Percentiles rank a stretch among this genome's conserved stretches.
These are phyloP conservation scores for Ascomycota sp. DNA, from an alignment of 2,329 filamentous ascomycete species.

Conservation along the genomic window DNA sequence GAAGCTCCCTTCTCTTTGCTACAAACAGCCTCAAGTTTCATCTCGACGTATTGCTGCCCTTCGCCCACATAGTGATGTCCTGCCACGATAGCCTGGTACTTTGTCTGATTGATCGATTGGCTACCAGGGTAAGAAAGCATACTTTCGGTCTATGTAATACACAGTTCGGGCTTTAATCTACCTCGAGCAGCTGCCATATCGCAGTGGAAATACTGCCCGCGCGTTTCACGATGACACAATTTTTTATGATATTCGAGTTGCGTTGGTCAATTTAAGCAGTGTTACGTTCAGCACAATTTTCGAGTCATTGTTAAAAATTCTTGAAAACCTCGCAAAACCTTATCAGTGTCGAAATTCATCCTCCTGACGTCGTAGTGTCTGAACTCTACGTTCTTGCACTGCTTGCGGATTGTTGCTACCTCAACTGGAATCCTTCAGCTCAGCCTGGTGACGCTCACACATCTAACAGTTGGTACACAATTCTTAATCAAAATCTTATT, in stretches of 20 bases:
- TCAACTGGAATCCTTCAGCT: slow-evolving; percentile 30
- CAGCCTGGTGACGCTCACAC: slow-evolving; percentile 5
- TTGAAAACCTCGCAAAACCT: slow-evolving; percentile 36
- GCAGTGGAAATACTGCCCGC: slow-evolving; percentile 2
- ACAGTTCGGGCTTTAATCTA: background rate
- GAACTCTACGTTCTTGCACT: slow-evolving; percentile 44
- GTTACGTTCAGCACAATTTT: slow-evolving; percentile 32
- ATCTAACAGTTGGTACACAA: slow-evolving; percentile 18
- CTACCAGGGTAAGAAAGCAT: too few relatives aligned
- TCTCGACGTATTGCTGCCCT: too few relatives aligned
- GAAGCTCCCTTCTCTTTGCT: too few relatives aligned
- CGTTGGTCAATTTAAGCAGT: slow-evolving; percentile 38
- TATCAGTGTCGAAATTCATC: slow-evolving; percentile 31
- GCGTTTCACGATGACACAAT: slow-evolving; percentile 32
- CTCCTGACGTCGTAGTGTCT: slow-evolving; percentile 39
- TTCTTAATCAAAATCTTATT: slow-evolving; percentile 21
- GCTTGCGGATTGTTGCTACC: slow-evolving; percentile 42
- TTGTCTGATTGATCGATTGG: too few relatives aligned
- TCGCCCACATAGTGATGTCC: too few relatives aligned
- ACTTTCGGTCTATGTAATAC: too few relatives aligned
- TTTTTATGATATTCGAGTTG: slow-evolving; percentile 37
- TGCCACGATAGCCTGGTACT: too few relatives aligned
- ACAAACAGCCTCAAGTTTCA: too few relatives aligned
- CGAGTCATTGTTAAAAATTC: slow-evolving; percentile 32
- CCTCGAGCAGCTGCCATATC: slow-evolving; percentile 3